A percentile compares a stretch with the other conserved stretches of the same genome.
Conservation (phyloP, 768 basidiomycete species). For the Steccherinum ochraceum region DNA sequence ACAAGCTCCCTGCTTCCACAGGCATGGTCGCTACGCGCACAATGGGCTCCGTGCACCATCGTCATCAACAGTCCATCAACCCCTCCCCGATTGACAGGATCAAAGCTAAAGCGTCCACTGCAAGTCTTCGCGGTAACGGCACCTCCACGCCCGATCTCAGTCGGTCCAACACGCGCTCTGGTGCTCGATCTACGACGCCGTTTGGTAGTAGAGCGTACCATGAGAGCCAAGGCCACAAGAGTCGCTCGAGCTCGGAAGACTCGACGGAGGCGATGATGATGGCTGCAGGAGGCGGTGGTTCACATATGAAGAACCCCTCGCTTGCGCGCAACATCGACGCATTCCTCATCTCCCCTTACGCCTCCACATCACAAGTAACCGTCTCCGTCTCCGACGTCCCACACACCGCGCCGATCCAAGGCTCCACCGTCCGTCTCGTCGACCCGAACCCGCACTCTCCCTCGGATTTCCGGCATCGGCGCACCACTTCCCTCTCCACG, state of each 20-base stretch:
- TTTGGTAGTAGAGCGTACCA: background rate
- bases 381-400: background rate
- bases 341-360: background rate
- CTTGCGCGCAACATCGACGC: background rate
- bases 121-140: too few species aligned
- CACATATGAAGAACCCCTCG: too few species aligned
- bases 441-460: background rate
- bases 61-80: background rate
- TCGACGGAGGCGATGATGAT: background rate
- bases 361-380: constrained; percentile 5
- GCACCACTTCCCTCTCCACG: background rate
- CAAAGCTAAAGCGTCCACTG: background rate
- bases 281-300: too few species aligned
- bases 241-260: background rate
- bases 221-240: background rate
- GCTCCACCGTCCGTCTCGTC: constrained; percentile 12
- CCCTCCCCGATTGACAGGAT: background rate
- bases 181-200: background rate
- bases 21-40: constrained; percentile 11
- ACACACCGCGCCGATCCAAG: background rate
- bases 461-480: background rate
- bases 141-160: too few species aligned
- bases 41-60: constrained; percentile 8
- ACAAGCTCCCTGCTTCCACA: constrained; percentile 8
- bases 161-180: background rate